These are phyloP conservation scores for Lathyrus aphaca DNA, from an alignment of 306 rosid genomes.

Conservation along the genomic window DNA sequence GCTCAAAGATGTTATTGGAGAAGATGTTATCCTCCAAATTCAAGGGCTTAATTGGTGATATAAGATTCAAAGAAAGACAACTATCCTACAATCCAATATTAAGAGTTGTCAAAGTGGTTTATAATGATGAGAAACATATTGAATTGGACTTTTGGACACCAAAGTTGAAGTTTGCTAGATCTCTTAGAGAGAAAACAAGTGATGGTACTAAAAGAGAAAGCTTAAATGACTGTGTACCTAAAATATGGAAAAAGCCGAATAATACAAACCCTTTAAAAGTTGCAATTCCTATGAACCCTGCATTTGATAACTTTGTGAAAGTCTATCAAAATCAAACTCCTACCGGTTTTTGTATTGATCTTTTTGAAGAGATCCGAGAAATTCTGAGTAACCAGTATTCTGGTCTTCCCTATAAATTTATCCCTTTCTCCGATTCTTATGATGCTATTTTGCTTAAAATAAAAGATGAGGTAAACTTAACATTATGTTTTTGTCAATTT, in stretches of 20 bases:
- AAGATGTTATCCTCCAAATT: conserved; percentile 46
- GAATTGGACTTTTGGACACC: conserved; percentile 58
- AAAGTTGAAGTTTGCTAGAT: conserved; percentile 38
- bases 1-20: conserved; percentile 33
- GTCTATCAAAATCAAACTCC: conserved; percentile 30
- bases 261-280: conserved; percentile 46
- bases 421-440: conserved; percentile 30
- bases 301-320: conserved; percentile 52
- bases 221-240: conserved; percentile 11
- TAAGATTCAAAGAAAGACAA: conserved; percentile 49
- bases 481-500: conserved; percentile 7
- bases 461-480: conserved; percentile 43
- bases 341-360: conserved; percentile 53
- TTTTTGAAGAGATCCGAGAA: conserved; percentile 34
- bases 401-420: conserved; percentile 44
- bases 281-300: conserved; percentile 50
- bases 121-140: conserved; percentile 16
- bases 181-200: conserved; percentile 28
- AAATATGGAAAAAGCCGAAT: conserved; percentile 57
- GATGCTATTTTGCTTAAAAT: conserved; percentile 39
- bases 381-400: conserved; percentile 36
- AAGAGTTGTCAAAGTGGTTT: conserved; percentile 54
- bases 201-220: conserved; percentile 12
- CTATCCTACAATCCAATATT: conserved; percentile 38
- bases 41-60: conserved; percentile 58